phyloP scores from a whole-genome alignment of 2,329 filamentous ascomycete species.

The Arachnopeziza araneosa region DNA sequence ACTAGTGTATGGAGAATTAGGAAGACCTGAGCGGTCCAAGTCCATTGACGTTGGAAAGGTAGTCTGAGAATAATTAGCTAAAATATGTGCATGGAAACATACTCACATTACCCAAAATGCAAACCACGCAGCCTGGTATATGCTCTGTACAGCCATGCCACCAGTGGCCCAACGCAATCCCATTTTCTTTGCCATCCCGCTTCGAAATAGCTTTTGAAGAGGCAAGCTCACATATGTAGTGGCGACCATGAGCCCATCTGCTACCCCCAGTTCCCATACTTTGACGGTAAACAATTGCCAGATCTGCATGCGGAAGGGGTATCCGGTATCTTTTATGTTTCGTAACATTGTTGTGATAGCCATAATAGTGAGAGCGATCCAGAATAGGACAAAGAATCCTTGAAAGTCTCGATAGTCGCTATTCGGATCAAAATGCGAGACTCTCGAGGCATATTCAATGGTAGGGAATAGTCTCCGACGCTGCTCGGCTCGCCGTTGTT shows the following conservation, averaged over 20 bases:
- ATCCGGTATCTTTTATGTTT: slow-evolving; percentile 91
- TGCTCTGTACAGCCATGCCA: slow-evolving; percentile 77
- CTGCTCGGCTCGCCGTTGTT: slow-evolving; percentile 75
- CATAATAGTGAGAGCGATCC: slow-evolving; percentile 96
- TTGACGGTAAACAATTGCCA: slow-evolving; percentile 87
- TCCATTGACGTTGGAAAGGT: slow-evolving; percentile 83
- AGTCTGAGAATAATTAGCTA: slow-evolving; percentile 41
- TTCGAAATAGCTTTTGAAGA: slow-evolving; percentile 63
- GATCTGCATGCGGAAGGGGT: slow-evolving; percentile 76
- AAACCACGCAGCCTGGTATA: slow-evolving; percentile 77
- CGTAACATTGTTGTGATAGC: slow-evolving; percentile 88
- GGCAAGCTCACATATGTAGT: slow-evolving; percentile 68
- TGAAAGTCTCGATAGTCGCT: slow-evolving; percentile 93
- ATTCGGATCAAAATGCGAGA: slow-evolving; percentile 91
- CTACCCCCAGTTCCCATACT: slow-evolving; percentile 77
- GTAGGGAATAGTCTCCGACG: slow-evolving; percentile 85
- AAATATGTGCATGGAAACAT: background rate
- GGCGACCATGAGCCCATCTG: slow-evolving; percentile 79
- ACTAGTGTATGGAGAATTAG: slow-evolving; percentile 86
- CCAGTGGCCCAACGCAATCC: slow-evolving; percentile 66
- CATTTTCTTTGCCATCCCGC: slow-evolving; percentile 40
- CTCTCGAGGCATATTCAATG: slow-evolving; percentile 81
- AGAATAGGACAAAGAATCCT: slow-evolving; percentile 97
- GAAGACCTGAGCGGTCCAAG: slow-evolving; percentile 96
- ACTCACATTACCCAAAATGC: slow-evolving; percentile 67